Evolutionary conservation across 495 filamentous ascomycete genomes (phyloP).

Genomic region (Aspergillus steynii): DNA sequence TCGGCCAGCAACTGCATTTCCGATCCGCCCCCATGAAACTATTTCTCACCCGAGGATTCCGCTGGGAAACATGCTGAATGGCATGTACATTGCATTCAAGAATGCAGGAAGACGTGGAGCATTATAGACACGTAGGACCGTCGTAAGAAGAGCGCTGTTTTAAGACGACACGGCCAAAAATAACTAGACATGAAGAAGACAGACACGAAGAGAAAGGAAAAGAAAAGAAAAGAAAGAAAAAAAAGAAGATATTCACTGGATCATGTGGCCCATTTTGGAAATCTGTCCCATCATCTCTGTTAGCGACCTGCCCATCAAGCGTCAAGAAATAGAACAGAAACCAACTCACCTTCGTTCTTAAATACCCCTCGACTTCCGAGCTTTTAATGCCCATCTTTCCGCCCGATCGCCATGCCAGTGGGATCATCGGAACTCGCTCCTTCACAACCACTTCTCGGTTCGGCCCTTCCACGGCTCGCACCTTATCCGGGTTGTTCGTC

Average conservation of each 20-base stretch:
- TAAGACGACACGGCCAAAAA: not conserved
- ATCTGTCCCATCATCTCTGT: conserved; percentile 40
- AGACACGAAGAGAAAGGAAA: not conserved
- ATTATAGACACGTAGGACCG: not conserved
- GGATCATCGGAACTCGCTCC: conserved; percentile 92
- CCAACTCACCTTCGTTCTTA: conserved; percentile 79
- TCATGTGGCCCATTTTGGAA: conserved; percentile 73
- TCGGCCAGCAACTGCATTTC: no score
- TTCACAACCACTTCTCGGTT: conserved; percentile 83
- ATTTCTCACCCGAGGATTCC: not conserved
- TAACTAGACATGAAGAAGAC: not conserved
- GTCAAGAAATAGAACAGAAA: conserved; percentile 2
- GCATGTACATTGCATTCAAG: not conserved
- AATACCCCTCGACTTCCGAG: conserved; percentile 86
- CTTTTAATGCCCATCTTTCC: conserved; percentile 80
- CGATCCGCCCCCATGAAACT: not conserved
- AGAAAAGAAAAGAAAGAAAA: conserved; percentile 12
- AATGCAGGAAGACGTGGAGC: not conserved
- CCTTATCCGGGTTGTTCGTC: conserved; percentile 99
- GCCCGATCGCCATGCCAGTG: conserved; percentile 85
- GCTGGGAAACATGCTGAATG: not conserved
- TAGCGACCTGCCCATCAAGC: conserved; percentile 6
- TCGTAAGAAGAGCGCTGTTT: not conserved
- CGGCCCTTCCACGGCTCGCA: conserved; percentile 89
- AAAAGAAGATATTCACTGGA: conserved; percentile 36